Conservation (phyloP, 2,329 filamentous ascomycete genomes). For the Colletotrichum limetticola region DNA sequence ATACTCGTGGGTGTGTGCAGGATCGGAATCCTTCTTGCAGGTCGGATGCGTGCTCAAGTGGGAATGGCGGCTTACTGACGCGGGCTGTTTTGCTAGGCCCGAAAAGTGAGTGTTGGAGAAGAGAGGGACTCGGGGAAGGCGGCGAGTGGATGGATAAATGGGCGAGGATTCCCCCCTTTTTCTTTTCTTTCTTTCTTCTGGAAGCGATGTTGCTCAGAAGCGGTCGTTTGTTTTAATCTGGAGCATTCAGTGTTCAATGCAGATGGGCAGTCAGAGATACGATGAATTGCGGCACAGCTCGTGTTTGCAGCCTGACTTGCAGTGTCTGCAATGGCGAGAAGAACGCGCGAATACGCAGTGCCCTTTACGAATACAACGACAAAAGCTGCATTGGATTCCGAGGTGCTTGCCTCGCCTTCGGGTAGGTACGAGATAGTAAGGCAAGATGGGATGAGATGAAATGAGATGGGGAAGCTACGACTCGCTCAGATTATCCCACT, state of each 20-base stretch:
- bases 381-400: no score
- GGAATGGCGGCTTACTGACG: neutral
- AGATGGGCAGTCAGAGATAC: neutral
- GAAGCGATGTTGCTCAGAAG: neutral
- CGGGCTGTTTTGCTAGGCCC: neutral
- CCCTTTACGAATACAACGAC: neutral
- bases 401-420: neutral
- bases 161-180: neutral
- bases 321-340: neutral
- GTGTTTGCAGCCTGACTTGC: neutral
- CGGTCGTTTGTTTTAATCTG: neutral
- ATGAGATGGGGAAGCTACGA: neutral
- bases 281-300: neutral
- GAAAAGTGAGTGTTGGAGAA: neutral
- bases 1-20: neutral
- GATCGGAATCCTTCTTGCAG: neutral
- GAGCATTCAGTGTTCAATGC: neutral
- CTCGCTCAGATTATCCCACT: neutral
- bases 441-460: neutral
- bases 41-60: neutral
- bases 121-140: neutral
- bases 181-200: no score
- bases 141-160: neutral
- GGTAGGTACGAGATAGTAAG: neutral
- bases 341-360: neutral